Conservation (phyloP, 331 rosid genomes). For the Saraca asoca region DNA sequence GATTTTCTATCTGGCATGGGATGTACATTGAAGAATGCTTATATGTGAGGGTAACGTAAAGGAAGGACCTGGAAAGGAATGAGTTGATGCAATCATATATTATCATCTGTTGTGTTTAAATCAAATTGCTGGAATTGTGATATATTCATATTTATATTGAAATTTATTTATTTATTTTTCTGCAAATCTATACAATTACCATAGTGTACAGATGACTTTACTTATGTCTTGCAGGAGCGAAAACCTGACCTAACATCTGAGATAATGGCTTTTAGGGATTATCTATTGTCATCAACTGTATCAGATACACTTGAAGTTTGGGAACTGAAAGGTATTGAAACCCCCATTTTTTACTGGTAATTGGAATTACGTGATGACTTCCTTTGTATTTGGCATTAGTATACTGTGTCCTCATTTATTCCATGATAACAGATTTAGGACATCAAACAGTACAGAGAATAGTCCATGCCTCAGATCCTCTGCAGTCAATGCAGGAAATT, state of each 20-base stretch:
- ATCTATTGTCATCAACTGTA: constrained; percentile 78
- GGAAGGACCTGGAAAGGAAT: constrained; percentile 2
- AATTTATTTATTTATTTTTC: background rate
- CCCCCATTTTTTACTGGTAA: constrained; percentile 18
- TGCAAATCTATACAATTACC: background rate
- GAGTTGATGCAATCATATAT: background rate
- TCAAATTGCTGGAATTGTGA: background rate
- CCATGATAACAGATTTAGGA: constrained; percentile 74
- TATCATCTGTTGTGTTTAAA: background rate
- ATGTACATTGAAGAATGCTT: background rate
- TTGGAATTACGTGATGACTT: constrained; percentile 17
- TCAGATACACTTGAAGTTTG: constrained; percentile 97
- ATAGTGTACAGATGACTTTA: constrained; percentile 13
- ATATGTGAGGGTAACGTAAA: background rate
- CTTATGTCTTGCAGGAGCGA: constrained; percentile 70
- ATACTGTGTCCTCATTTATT: constrained; percentile 30
- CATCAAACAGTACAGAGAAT: constrained; percentile 99
- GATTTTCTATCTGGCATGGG: background rate
- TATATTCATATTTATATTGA: constrained; percentile 1
- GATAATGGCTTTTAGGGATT: constrained; percentile 95
- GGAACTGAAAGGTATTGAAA: constrained; percentile 84
- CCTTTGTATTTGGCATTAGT: constrained; percentile 15
- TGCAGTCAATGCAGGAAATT: constrained; percentile 97
- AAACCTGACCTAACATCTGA: constrained; percentile 81
- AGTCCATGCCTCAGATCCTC: constrained; percentile 94